Evolutionary conservation across 495 filamentous ascomycete genomes (phyloP), one percentile per base, ranked within the genome.

Genomic region (Podospora australis): DNA sequence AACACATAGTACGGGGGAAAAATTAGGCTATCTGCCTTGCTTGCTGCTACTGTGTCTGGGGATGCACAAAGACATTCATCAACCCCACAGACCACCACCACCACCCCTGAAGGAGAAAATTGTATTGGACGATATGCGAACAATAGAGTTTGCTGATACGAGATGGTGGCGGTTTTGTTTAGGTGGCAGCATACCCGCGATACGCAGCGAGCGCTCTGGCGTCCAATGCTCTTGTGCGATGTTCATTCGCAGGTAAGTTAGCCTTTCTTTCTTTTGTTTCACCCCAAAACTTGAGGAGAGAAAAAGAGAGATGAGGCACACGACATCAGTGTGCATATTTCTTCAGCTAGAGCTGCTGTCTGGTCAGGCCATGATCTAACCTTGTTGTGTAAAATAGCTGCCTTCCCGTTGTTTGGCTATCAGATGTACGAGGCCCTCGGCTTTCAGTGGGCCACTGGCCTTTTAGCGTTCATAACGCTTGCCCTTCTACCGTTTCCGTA

Each of bases 181-280:
- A 62, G 72, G 91, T 97, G 22, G 90, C 95, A 65, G 84, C 85
- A n/a, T 91, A 95, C 63, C 90, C 91, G 4, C 68, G 83, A 14
- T 96, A 90, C 70, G 89, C 91, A 22, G 92, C 92, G 21, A 85
- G 79, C 38, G 88, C 90, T 6, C 70, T 96, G 53, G 89, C 91
- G 23, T 88, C 89, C 24, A 98, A 98, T 65, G 84, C 79, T 42
- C 88, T 96, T 65, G 77, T 84, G 39, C 77, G 92, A 46, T 87
- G 84, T 47, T 75, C 67, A 49, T 96, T 96, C 72, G 91, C 83
- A 50, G 90, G 88, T 60, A 81, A 80, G 55, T 90, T 83, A 44
- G 25, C 30, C 29, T 22, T 26, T 17, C 34, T 30, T 43, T 52
- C 39, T 58, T 48, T 52, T 42, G 20, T 28, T 28, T 40, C 11